A percentile compares a stretch with the other conserved stretches of the same genome.
phyloP scores from a whole-genome alignment of 2,329 filamentous ascomycete genomes.

The Claviceps humidiphila region DNA sequence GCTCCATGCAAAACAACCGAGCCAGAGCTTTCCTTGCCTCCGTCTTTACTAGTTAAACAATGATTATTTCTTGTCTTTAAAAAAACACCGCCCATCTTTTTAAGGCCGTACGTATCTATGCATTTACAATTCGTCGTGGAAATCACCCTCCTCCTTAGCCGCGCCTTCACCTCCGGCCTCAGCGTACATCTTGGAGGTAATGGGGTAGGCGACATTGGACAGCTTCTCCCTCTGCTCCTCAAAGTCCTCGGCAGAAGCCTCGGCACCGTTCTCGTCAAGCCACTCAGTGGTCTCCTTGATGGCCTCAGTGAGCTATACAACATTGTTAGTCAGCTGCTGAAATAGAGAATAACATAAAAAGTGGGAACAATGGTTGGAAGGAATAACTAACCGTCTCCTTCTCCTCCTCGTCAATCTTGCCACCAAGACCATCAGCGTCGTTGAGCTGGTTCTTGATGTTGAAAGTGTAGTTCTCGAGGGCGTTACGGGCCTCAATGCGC shows the following conservation, averaged over 20 bases:
- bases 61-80: background rate
- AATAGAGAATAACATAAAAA: background rate
- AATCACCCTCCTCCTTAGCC: conserved; percentile 57
- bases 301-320: conserved; percentile 64
- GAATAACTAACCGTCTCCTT: conserved; percentile 68
- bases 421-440: conserved; percentile 89
- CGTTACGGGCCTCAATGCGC: conserved; percentile 92
- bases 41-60: background rate
- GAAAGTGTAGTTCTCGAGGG: conserved; percentile 98
- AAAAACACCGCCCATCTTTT: conserved; percentile 5
- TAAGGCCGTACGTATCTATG: conserved; percentile 15
- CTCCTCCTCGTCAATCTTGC: conserved; percentile 97
- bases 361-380: conserved; percentile 3
- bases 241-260: conserved; percentile 83
- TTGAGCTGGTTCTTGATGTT: conserved; percentile 98
- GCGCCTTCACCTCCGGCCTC: conserved; percentile 38
- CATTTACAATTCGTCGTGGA: conserved; percentile 69
- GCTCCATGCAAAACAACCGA: conserved; percentile 15
- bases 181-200: conserved; percentile 95
- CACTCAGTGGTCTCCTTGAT: conserved; percentile 96
- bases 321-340: conserved; percentile 23
- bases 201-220: conserved; percentile 90
- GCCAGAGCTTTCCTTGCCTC: conserved; percentile 4
- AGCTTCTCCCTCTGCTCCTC: conserved; percentile 99
- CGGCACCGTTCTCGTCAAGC: conserved; percentile 87